These are phyloP conservation scores for Talaromyces albobiverticillius DNA, from an alignment of 2,329 filamentous ascomycete genomes.

Conservation along the genomic window DNA sequence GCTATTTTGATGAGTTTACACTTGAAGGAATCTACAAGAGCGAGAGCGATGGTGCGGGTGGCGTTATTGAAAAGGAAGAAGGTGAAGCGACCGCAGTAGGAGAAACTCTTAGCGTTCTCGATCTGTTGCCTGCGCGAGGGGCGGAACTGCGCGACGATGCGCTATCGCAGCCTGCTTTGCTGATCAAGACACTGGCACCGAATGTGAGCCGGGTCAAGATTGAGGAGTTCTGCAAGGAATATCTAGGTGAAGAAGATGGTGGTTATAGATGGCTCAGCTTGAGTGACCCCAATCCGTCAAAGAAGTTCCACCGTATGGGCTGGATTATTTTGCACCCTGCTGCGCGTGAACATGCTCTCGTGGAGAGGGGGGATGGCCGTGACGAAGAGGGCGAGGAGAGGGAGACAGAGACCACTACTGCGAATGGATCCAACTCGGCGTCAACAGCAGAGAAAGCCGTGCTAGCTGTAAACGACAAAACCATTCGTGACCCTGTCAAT, in stretches of 20 bases:
- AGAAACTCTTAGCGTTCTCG: constrained; percentile 88
- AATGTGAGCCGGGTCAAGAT: constrained; percentile 92
- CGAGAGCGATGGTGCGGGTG: constrained; percentile 82
- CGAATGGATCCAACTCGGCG: constrained; percentile 26
- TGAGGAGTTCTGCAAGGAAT: constrained; percentile 90
- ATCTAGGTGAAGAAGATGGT: constrained; percentile 84
- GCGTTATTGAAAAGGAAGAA: constrained; percentile 88
- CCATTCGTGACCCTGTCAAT: constrained; percentile 87
- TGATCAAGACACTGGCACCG: constrained; percentile 97
- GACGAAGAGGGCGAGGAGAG: constrained; percentile 63
- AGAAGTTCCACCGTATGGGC: constrained; percentile 94
- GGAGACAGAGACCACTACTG: constrained; percentile 31
- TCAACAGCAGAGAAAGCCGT: constrained; percentile 78
- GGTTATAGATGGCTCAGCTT: constrained; percentile 95
- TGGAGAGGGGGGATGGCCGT: constrained; percentile 70
- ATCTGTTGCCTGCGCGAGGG: constrained; percentile 77
- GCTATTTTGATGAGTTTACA: constrained; percentile 90
- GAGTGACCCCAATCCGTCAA: constrained; percentile 93
- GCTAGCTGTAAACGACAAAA: constrained; percentile 95
- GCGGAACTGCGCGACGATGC: constrained; percentile 88
- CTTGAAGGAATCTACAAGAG: constrained; percentile 91
- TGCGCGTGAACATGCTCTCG: constrained; percentile 61
- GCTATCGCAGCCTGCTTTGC: constrained; percentile 80
- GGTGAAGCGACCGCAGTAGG: constrained; percentile 88
- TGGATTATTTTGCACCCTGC: constrained; percentile 95